phyloP scores from a whole-genome alignment of 1,284 basidiomycete species.

The Puccinia polysora region DNA sequence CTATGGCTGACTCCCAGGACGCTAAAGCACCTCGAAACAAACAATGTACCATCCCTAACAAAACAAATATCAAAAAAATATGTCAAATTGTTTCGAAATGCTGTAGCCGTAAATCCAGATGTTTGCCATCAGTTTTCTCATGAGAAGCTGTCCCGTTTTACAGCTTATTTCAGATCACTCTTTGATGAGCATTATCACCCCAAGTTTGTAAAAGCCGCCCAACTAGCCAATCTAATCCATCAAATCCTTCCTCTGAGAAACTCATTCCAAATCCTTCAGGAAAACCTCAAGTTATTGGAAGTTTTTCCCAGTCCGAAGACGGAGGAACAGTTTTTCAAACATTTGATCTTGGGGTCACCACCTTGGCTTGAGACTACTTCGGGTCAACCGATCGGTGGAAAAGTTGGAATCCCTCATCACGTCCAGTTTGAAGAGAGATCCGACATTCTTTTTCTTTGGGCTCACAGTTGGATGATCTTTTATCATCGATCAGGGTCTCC shows the following conservation, averaged over 20 bases:
- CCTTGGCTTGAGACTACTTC: not conserved
- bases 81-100: constrained; percentile 2
- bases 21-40: not conserved
- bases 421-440: constrained; percentile 20
- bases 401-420: not conserved
- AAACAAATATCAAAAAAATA: constrained; percentile 36
- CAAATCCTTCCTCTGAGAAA: constrained; percentile 24
- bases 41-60: constrained; percentile 23
- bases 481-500: constrained; percentile 39
- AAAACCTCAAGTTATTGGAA: not conserved
- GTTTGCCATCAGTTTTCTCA: constrained; percentile 21
- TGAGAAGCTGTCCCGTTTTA: constrained; percentile 16
- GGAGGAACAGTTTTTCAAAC: constrained; percentile 38
- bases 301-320: not conserved
- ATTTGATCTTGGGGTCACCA: constrained; percentile 19
- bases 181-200: constrained; percentile 22
- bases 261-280: constrained; percentile 10
- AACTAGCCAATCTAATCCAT: constrained; percentile 31
- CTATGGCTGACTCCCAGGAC: constrained; percentile 9
- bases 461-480: constrained; percentile 44
- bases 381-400: not conserved
- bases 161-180: constrained; percentile 17
- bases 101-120: not conserved
- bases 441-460: constrained; percentile 37
- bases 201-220: constrained; percentile 40